phyloP scores from a whole-genome alignment of 768 basidiomycete species.

The Pleurotus tuoliensis region DNA sequence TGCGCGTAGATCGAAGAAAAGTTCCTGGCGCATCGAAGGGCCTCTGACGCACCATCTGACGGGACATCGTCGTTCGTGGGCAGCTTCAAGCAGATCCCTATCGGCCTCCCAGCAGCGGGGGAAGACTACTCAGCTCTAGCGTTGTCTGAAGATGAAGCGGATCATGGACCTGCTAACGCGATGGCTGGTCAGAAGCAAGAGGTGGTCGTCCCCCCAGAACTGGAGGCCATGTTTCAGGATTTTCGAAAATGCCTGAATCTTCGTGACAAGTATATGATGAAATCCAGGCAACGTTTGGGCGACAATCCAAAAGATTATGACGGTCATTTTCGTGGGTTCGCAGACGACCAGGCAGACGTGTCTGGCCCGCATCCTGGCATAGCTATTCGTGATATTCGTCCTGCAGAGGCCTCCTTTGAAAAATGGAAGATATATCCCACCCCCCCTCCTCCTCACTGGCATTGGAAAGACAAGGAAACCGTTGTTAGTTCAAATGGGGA shows the following conservation, averaged over 20 bases:
- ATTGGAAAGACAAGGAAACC: slow-evolving; percentile 59
- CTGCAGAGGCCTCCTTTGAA: slow-evolving; percentile 31
- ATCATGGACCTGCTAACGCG: slow-evolving; percentile 13
- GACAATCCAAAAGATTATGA: slow-evolving; percentile 95
- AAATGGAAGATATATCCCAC: slow-evolving; percentile 89
- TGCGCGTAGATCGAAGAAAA: slow-evolving; percentile 67
- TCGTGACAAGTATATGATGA: slow-evolving; percentile 91
- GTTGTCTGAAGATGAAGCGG: slow-evolving; percentile 28
- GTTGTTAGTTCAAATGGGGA: slow-evolving; percentile 39
- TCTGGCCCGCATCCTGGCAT: slow-evolving; percentile 66
- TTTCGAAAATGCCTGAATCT: slow-evolving; percentile 85
- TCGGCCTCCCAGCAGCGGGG: slow-evolving; percentile 25
- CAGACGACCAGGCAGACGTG: slow-evolving; percentile 58
- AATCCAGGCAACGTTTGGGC: slow-evolving; percentile 86
- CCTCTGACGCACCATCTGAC: slow-evolving; percentile 51
- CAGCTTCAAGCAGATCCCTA: slow-evolving; percentile 34
- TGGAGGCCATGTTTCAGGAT: slow-evolving; percentile 53
- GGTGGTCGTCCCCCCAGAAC: slow-evolving; percentile 11
- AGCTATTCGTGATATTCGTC: slow-evolving; percentile 24
- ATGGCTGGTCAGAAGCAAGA: slow-evolving; percentile 19
- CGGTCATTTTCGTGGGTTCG: slow-evolving; percentile 65
- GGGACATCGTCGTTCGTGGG: slow-evolving; percentile 31
- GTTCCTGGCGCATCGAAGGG: slow-evolving; percentile 59
- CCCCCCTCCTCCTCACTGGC: slow-evolving; percentile 96
- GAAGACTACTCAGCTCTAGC: not conserved